phyloP scores from a whole-genome alignment of 73 alveolate genomes.

The Strombidium stylifer region DNA sequence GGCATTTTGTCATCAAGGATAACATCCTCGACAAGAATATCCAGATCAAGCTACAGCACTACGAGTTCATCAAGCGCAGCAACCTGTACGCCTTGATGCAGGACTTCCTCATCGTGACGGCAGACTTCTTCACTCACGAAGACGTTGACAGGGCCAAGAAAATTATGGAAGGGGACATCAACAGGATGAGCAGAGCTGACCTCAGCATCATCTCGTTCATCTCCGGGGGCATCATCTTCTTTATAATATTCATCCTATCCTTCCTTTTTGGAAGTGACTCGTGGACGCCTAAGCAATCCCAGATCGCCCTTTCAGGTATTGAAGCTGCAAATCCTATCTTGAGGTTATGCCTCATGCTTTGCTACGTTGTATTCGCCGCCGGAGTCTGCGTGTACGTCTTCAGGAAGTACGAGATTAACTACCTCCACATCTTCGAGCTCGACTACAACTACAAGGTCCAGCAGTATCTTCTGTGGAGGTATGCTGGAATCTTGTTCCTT shows the following conservation, averaged over 20 bases:
- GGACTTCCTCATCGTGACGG: too few relatives aligned
- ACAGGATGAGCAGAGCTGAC: not conserved
- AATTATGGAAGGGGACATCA: too few relatives aligned
- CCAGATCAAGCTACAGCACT: constrained; percentile 17
- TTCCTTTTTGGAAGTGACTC: not conserved
- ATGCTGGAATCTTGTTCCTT: not conserved
- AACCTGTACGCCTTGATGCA: too few relatives aligned
- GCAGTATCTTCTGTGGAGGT: constrained; percentile 20
- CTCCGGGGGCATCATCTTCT: not conserved
- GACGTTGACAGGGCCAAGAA: not conserved
- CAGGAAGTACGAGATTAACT: constrained; percentile 63
- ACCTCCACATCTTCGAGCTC: constrained; percentile 68
- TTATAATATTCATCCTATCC: not conserved
- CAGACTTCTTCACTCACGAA: constrained; percentile 19
- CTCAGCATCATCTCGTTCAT: not conserved
- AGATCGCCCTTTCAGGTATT: not conserved
- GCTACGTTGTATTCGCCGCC: constrained; percentile 39
- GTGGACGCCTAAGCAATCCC: too few relatives aligned
- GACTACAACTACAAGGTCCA: constrained; percentile 55
- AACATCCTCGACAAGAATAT: constrained; percentile 33
- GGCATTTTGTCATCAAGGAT: constrained; percentile 42
- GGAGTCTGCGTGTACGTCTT: constrained; percentile 50
- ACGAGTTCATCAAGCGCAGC: not conserved
- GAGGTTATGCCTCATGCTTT: not conserved
- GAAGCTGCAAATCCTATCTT: not conserved